Evolutionary conservation across 1,284 basidiomycete genomes (phyloP).

Genomic region (Melampsora medusae): DNA sequence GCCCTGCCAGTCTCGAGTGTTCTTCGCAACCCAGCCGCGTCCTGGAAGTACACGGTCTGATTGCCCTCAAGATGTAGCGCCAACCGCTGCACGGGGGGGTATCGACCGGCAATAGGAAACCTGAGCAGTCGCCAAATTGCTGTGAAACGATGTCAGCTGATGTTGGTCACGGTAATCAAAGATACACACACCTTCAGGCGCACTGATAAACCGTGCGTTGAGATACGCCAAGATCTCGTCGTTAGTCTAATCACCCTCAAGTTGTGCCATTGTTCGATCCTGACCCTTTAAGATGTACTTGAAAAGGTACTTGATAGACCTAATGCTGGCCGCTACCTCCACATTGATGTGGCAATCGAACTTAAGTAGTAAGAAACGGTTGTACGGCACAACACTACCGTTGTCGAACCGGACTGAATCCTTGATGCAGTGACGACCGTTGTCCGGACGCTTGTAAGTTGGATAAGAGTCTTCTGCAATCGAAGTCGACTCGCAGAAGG

Average conservation of each 20-base stretch:
- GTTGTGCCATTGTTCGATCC: constrained; percentile 55
- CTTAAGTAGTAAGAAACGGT: background rate
- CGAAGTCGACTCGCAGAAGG: too few relatives aligned
- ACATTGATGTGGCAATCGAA: constrained; percentile 5
- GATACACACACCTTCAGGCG: constrained; percentile 54
- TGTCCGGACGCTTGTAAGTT: too few relatives aligned
- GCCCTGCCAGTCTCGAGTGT: background rate
- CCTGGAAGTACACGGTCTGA: background rate
- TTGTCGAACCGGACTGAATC: too few relatives aligned
- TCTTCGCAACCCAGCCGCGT: background rate
- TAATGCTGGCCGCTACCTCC: background rate
- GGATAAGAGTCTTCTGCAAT: too few relatives aligned
- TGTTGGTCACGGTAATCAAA: too few relatives aligned
- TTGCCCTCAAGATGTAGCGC: background rate
- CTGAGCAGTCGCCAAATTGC: constrained; percentile 47
- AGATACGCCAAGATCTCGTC: constrained; percentile 57
- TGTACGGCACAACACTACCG: background rate
- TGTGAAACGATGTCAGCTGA: too few relatives aligned
- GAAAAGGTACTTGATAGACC: constrained; percentile 57
- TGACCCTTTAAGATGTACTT: constrained; percentile 61
- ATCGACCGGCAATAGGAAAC: background rate
- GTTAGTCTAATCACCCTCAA: constrained; percentile 46
- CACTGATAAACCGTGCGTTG: constrained; percentile 57
- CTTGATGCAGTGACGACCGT: too few relatives aligned
- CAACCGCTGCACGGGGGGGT: background rate